phyloP scores from a whole-genome alignment of 306 rosid species.

The Vicia sativa region DNA sequence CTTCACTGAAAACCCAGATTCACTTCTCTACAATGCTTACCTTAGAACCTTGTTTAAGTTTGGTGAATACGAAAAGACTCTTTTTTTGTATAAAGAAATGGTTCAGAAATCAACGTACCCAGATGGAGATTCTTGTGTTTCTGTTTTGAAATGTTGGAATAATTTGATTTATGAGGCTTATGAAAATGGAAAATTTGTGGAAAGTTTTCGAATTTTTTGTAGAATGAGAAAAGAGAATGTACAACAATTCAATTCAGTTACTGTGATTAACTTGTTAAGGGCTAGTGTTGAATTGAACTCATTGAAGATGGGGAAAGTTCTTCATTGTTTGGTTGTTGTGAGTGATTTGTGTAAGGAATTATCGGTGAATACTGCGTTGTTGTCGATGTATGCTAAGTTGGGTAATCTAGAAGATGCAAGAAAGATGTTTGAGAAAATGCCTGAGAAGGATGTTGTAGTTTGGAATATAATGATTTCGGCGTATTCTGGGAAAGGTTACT shows the following conservation, averaged over 20 bases:
- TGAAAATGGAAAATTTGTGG: constrained; percentile 45
- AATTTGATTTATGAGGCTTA: constrained; percentile 47
- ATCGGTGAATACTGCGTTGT: constrained; percentile 63
- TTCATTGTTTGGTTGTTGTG: constrained; percentile 56
- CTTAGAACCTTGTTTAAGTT: constrained; percentile 46
- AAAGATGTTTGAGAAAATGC: constrained; percentile 62
- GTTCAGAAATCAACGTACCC: constrained; percentile 49
- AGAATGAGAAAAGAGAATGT: constrained; percentile 52
- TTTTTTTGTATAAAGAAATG: constrained; percentile 59
- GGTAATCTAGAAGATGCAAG: constrained; percentile 53
- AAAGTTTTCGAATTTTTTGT: constrained; percentile 39
- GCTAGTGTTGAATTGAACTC: constrained; percentile 50
- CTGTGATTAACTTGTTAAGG: constrained; percentile 51
- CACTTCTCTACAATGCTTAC: constrained; percentile 45
- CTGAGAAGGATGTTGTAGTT: constrained; percentile 67
- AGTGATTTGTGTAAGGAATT: constrained; percentile 52
- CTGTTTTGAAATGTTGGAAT: constrained; percentile 55
- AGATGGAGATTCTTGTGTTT: constrained; percentile 53
- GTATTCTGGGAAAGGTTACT: constrained; percentile 45
- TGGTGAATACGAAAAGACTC: constrained; percentile 49
- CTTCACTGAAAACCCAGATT: constrained; percentile 48
- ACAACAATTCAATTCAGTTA: constrained; percentile 46
- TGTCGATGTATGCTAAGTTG: constrained; percentile 71
- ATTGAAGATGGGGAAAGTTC: constrained; percentile 48
- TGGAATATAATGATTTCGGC: constrained; percentile 79